phyloP scores from a whole-genome alignment of 805 yeast genomes.

The Saccharomycopsis sp. region DNA sequence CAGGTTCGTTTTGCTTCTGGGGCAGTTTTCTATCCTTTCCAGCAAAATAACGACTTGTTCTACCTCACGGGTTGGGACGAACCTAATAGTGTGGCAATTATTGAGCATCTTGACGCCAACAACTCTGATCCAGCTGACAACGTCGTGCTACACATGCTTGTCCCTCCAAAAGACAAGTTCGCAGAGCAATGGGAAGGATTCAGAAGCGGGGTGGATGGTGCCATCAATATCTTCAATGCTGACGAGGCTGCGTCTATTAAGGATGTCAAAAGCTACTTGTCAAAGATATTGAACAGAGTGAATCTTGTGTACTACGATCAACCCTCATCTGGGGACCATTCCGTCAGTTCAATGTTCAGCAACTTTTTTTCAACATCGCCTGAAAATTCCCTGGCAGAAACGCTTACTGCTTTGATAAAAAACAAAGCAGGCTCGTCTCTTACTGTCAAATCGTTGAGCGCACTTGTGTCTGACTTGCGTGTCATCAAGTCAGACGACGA shows the following conservation, averaged over 20 bases:
- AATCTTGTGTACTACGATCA: conserved; percentile 51
- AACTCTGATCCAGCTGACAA: conserved; percentile 29
- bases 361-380: conserved; percentile 18
- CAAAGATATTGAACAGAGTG: conserved; percentile 41
- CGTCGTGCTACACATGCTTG: conserved; percentile 66
- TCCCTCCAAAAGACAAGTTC: conserved; percentile 71
- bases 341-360: conserved; percentile 23
- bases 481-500: conserved; percentile 72
- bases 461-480: conserved; percentile 45
- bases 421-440: conserved; percentile 27
- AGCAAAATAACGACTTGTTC: conserved; percentile 83
- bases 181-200: conserved; percentile 95
- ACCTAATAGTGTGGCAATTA: conserved; percentile 65
- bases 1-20: conserved; percentile 77
- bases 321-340: conserved; percentile 24
- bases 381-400: conserved; percentile 23
- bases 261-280: conserved; percentile 37
- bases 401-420: conserved; percentile 27
- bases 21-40: conserved; percentile 84
- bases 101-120: conserved; percentile 53
- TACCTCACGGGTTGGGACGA: conserved; percentile 91
- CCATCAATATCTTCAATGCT: conserved; percentile 77
- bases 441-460: conserved; percentile 37
- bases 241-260: conserved; percentile 58
- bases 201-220: conserved; percentile 82